Conservation (phyloP, 2,329 filamentous ascomycete genomes). For the Microdochium nivale region DNA sequence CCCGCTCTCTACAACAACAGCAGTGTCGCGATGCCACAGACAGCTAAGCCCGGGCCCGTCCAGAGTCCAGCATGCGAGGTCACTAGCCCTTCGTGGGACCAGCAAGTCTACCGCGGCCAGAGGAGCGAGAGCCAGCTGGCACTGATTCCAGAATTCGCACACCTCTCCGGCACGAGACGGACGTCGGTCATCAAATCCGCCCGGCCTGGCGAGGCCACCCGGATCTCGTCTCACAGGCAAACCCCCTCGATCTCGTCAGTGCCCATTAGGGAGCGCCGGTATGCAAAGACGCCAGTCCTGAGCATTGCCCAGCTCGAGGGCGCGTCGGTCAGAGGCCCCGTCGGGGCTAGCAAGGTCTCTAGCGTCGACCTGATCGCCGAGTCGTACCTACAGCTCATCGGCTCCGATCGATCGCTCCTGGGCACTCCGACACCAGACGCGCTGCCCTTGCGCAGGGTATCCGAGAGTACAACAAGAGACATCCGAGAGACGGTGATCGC, state of each 20-base stretch:
- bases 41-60: constrained; percentile 7
- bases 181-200: background rate
- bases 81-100: constrained; percentile 6
- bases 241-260: constrained; percentile 12
- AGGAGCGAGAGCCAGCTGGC: constrained; percentile 8
- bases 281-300: constrained; percentile 42
- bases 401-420: constrained; percentile 25
- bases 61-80: constrained; percentile 5
- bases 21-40: background rate
- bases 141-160: constrained; percentile 17
- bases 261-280: constrained; percentile 21
- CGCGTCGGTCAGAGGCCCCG: constrained; percentile 11
- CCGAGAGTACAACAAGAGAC: background rate
- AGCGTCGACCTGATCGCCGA: constrained; percentile 41
- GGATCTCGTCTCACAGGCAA: constrained; percentile 3
- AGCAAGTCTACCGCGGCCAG: constrained; percentile 5
- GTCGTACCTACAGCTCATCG: constrained; percentile 38
- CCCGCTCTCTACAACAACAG: background rate
- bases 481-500: background rate
- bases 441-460: constrained; percentile 4
- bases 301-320: constrained; percentile 40
- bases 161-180: constrained; percentile 21
- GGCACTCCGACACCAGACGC: constrained; percentile 17
- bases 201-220: constrained; percentile 8
- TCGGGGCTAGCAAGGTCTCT: constrained; percentile 22